Base-by-base conservation (phyloP, 2,329 filamentous ascomycete genomes). In the Berkeleyomyces rouxiae region DNA sequence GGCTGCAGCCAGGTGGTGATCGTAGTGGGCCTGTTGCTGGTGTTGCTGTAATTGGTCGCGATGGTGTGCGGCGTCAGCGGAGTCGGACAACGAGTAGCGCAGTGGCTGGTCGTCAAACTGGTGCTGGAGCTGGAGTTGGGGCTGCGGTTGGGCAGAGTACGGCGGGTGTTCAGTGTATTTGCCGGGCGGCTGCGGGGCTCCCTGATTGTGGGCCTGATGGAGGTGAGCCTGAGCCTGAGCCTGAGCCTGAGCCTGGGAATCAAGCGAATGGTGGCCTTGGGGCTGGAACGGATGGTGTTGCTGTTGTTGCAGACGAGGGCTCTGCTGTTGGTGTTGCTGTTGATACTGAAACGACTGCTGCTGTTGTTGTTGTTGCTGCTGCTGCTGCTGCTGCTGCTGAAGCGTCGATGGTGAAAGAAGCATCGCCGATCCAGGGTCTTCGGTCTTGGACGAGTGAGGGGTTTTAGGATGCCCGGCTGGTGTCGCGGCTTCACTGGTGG, bases 121-220 rank as follows among this genome's bases (percentile, higher is more conserved):
- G 66, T 70, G 68, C 62, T 67, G 66, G 57, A 69, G 67, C 63
- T 69, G 68, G 61, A 69, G 71, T 58, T 71, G 70, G 55, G 46
- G 13, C n/a, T 69, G 68, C 57, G 66, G 66, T 39, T 58, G 60
- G 5, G 49, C 58, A 37, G 42, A 43, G 57, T 59, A 59, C 39
- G 37, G 46, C 4, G n/a, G 46, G 2, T 53, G 49, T 4, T 55
- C 47, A n/a, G 16, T 46, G 47, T 61, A 43, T 39, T 55, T 61
- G 31, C 60, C 46, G 49, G 60, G 60, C 31, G 47, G 23, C 44
- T 42, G 60, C 47, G 60, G 60, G 60, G 49, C 60, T 39, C 37
- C 49, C n/a, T 53, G 60, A 39, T 59, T 57, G n/a, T 62, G 55
- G 53, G 58, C 43, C 46, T 58, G 61, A 31, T 6, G 7, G 49